These are phyloP conservation scores for Diplodia corticola DNA, from an alignment of 2,329 filamentous ascomycete species.

Conservation along the genomic window DNA sequence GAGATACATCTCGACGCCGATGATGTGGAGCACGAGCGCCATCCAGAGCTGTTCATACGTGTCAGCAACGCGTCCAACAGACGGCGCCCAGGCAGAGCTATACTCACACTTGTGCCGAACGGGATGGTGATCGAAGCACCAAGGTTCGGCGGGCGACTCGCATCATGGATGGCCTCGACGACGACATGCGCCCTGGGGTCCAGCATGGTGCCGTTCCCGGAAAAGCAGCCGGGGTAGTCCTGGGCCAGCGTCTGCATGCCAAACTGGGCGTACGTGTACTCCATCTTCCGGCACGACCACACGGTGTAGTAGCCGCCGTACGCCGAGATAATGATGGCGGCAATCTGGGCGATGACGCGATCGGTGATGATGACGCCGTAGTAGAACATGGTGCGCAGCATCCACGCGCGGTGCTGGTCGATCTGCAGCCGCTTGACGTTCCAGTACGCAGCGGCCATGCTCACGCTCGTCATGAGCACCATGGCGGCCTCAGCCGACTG, in stretches of 20 bases:
- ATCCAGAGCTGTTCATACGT: conserved; percentile 49
- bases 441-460: conserved; percentile 51
- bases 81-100: no score
- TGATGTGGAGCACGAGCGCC: conserved; percentile 52
- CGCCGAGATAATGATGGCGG: conserved; percentile 43
- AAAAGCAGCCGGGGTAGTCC: no score
- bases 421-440: conserved; percentile 63
- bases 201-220: no score
- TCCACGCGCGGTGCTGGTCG: conserved; percentile 65
- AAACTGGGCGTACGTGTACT: background rate
- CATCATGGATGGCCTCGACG: no score
- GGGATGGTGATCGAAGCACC: no score
- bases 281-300: background rate
- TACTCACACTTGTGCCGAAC: no score
- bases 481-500: no score
- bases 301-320: conserved; percentile 31
- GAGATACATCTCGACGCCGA: conserved; percentile 47
- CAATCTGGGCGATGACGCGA: conserved; percentile 51
- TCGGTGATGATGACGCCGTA: conserved; percentile 54
- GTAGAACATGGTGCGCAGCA: conserved; percentile 54
- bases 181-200: no score
- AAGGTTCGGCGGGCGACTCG: no score
- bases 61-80: no score
- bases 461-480: conserved; percentile 38
- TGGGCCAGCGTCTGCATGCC: no score